phyloP scores from a whole-genome alignment of 1,139 yeast species.

The Meyerozyma carpophila region DNA sequence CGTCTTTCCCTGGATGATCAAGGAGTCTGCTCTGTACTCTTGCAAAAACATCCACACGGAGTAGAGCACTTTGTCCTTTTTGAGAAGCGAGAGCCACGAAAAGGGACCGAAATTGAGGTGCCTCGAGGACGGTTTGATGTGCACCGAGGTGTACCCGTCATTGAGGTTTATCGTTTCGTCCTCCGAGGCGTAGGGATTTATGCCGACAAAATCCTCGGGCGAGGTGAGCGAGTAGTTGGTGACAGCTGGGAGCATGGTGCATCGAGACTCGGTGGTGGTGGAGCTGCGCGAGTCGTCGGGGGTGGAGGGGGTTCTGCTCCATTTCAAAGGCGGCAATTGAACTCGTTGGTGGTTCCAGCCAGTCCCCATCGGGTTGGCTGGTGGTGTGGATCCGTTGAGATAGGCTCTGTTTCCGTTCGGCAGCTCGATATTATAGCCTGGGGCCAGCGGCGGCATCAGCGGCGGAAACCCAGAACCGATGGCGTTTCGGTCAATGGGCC shows the following conservation, averaged over 20 bases:
- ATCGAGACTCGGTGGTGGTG: background rate
- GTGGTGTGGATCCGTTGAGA: background rate
- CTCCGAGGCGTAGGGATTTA: conserved; percentile 20
- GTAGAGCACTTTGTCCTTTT: conserved; percentile 42
- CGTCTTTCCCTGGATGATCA: conserved; percentile 4
- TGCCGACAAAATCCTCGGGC: conserved; percentile 6
- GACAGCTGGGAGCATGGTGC: background rate
- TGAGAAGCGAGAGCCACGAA: conserved; percentile 43
- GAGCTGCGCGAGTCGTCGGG: background rate
- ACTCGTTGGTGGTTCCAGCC: background rate
- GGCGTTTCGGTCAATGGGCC: background rate
- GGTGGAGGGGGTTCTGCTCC: background rate
- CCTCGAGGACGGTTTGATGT: conserved; percentile 27
- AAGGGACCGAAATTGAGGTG: conserved; percentile 45
- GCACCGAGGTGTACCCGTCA: conserved; percentile 37
- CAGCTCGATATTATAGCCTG: background rate
- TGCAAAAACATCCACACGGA: conserved; percentile 24
- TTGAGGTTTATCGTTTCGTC: conserved; percentile 34
- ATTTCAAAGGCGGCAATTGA: background rate
- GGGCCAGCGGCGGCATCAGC: background rate
- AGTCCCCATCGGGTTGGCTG: background rate
- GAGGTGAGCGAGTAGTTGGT: background rate
- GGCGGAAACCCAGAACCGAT: background rate
- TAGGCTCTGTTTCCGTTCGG: background rate
- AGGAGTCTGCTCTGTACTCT: conserved; percentile 15